Conservation (phyloP, 2,329 filamentous ascomycete genomes). For the Alternaria gaisen region DNA sequence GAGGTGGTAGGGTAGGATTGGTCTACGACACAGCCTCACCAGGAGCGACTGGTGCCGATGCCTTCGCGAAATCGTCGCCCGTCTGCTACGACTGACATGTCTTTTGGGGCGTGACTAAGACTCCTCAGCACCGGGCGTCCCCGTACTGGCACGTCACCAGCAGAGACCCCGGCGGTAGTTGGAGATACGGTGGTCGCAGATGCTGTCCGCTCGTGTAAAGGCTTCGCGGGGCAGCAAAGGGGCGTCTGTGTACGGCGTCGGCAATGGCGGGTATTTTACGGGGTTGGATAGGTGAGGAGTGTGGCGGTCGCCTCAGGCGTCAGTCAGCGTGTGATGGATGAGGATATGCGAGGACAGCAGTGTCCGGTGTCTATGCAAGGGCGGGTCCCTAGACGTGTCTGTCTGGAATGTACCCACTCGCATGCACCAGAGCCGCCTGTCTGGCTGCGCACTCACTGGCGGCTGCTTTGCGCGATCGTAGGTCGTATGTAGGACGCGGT, state of each 20-base stretch:
- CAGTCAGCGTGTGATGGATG: slow-evolving; percentile 19
- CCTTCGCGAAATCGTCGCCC: slow-evolving; percentile 53
- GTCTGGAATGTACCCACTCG: slow-evolving; percentile 24
- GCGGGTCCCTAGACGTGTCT: slow-evolving; percentile 17
- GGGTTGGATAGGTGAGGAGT: slow-evolving; percentile 9
- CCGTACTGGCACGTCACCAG: slow-evolving; percentile 37
- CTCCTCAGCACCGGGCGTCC: slow-evolving; percentile 28
- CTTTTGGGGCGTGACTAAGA: slow-evolving; percentile 30
- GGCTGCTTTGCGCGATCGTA: slow-evolving; percentile 17
- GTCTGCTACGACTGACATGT: slow-evolving; percentile 52
- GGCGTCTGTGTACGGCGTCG: neutral
- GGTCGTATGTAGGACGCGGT: slow-evolving; percentile 15
- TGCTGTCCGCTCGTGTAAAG: neutral
- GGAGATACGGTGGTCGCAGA: slow-evolving; percentile 10
- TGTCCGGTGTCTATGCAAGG: slow-evolving; percentile 21
- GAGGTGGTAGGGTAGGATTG: slow-evolving; percentile 1
- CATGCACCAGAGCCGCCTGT: slow-evolving; percentile 24
- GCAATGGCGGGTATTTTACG: slow-evolving; percentile 10
- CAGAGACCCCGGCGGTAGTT: slow-evolving; percentile 38
- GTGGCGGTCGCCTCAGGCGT: slow-evolving; percentile 12
- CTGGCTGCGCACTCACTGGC: slow-evolving; percentile 6
- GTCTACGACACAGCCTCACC: slow-evolving; percentile 42
- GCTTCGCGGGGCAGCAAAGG: neutral
- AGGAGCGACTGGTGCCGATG: slow-evolving; percentile 54
- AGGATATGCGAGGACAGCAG: slow-evolving; percentile 6